Conservation (phyloP, 495 filamentous ascomycete genomes). For the Xylaria palmicola region DNA sequence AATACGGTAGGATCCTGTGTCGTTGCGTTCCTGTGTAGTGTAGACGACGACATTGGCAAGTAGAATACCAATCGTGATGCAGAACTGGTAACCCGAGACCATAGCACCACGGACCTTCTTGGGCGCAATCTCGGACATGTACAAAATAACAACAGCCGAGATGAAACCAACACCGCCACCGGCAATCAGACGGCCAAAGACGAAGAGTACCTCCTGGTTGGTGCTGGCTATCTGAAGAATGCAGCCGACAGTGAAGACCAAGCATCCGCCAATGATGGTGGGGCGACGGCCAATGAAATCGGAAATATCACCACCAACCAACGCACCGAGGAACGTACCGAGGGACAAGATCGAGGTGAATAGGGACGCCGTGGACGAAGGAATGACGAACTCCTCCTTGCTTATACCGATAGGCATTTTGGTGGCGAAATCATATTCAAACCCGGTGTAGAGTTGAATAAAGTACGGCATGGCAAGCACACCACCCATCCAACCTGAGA, state of each 20-base stretch:
- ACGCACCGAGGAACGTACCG: conserved; percentile 66
- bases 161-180: conserved; percentile 62
- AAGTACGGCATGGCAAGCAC: conserved; percentile 51
- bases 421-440: conserved; percentile 49
- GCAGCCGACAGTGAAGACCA: conserved; percentile 57
- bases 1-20: conserved; percentile 69
- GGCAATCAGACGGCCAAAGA: conserved; percentile 62
- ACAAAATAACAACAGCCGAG: conserved; percentile 61
- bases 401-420: conserved; percentile 37
- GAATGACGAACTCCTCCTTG: conserved; percentile 41
- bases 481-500: conserved; percentile 55
- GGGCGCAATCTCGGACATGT: conserved; percentile 68
- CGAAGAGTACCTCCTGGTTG: conserved; percentile 61
- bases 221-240: conserved; percentile 59
- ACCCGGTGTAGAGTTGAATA: conserved; percentile 47
- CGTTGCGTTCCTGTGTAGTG: conserved; percentile 55
- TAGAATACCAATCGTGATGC: conserved; percentile 68
- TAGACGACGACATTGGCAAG: conserved; percentile 66
- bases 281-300: conserved; percentile 61
- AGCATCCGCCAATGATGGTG: conserved; percentile 60
- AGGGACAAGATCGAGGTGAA: conserved; percentile 66
- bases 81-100: conserved; percentile 70
- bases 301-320: conserved; percentile 60
- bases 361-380: conserved; percentile 53
- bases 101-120: conserved; percentile 67